Conservation (phyloP, 192 early-diverging fungal genomes). For the Entomortierella chlamydospora region DNA sequence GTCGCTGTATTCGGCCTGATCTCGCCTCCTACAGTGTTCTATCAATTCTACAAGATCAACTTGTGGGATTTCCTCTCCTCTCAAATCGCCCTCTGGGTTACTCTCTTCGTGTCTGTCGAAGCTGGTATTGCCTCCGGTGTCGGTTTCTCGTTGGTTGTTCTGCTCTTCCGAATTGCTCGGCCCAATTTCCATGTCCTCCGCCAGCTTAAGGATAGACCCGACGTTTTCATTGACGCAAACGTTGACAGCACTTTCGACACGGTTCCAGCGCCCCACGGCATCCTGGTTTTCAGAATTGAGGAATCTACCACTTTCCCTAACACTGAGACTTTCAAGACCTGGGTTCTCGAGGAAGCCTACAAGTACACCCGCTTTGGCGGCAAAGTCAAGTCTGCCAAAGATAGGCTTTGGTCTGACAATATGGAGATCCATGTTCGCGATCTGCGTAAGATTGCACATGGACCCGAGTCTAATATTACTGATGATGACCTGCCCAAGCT, state of each 20-base stretch:
- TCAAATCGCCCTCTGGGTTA: conserved; percentile 59
- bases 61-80: conserved; percentile 52
- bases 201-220: conserved; percentile 51
- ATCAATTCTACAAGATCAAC: conserved; percentile 53
- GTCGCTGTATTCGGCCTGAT: conserved; percentile 41
- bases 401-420: conserved; percentile 68
- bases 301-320: conserved; percentile 81
- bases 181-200: conserved; percentile 68
- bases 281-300: conserved; percentile 76
- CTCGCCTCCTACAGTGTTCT: conserved; percentile 55
- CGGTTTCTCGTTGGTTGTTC: conserved; percentile 74
- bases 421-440: conserved; percentile 27
- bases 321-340: conserved; percentile 64
- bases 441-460: conserved; percentile 24
- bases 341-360: conserved; percentile 58
- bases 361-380: conserved; percentile 56
- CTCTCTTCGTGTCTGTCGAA: conserved; percentile 71
- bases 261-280: conserved; percentile 64
- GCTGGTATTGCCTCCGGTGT: conserved; percentile 85
- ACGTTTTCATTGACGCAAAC: conserved; percentile 27
- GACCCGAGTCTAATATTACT: conserved; percentile 25
- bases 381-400: conserved; percentile 54
- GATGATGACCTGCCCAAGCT: conserved; percentile 64
- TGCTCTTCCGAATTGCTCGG: conserved; percentile 82
- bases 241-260: conserved; percentile 33